These are phyloP conservation scores for Scutellaria galericulata DNA, from an alignment of 257 asterid genomes.

Conservation along the genomic window DNA sequence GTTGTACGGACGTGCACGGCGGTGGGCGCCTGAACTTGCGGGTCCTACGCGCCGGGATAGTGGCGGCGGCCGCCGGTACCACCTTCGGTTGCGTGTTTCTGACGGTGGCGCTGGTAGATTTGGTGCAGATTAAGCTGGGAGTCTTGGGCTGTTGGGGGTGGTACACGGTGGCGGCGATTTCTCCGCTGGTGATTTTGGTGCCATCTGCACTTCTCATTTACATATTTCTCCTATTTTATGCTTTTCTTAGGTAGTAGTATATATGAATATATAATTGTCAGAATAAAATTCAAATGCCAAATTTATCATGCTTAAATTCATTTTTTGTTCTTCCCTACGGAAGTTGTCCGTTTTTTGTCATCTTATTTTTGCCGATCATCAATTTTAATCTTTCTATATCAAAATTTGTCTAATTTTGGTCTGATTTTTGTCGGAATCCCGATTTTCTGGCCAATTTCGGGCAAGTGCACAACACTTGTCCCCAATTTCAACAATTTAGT, in stretches of 20 bases:
- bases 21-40: slow-evolving; percentile 37
- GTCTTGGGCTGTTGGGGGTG: slow-evolving; percentile 47
- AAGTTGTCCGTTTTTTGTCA: no score
- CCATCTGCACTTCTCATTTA: slow-evolving; percentile 43
- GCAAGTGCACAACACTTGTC: no score
- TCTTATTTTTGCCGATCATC: no score
- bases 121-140: slow-evolving; percentile 55
- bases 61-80: slow-evolving; percentile 50
- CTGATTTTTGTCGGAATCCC: no score
- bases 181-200: slow-evolving; percentile 39
- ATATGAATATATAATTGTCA: no score
- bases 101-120: slow-evolving; percentile 47
- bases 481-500: no score
- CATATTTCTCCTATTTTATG: slow-evolving; percentile 40
- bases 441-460: no score
- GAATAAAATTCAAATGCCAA: no score
- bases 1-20: not conserved
- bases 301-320: no score
- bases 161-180: slow-evolving; percentile 40
- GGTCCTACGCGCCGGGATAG: slow-evolving; percentile 40
- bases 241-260: slow-evolving; percentile 26
- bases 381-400: no score
- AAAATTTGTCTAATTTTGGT: no score
- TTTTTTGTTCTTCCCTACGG: no score
- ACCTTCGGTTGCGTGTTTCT: slow-evolving; percentile 44